Base-by-base conservation (phyloP, 2,329 filamentous ascomycete genomes). In the Xylaria sp. region DNA sequence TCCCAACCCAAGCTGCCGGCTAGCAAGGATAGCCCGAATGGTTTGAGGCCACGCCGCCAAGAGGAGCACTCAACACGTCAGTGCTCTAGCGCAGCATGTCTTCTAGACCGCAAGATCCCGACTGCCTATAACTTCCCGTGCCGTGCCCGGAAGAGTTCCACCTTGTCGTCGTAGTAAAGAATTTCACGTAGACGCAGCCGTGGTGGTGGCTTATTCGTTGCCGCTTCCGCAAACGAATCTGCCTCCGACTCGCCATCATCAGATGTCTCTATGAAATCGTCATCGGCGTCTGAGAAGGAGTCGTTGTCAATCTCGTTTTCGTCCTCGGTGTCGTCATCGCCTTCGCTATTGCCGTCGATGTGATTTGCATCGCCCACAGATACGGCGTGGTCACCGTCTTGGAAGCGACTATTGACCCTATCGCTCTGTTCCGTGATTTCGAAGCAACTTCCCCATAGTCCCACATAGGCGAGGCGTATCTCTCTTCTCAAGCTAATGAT, bases 161-260 rank as follows among this genome's bases (percentile, higher is more conserved):
- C 89, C 80, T 93, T 93, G 78, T 95, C 92, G 78, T 95, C 93
- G 76, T 94, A 94, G 80, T 94, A 95, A 71, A 94, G 80, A 72
- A 96, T 95, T 82, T 95, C 92, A 70, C 92, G 84, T 73, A 95
- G 82, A 64, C 89, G 86, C 69, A 94, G 84, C 74, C 86, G 82
- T 37, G 80, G 76, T 61, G 78, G 81, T 48, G 82, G 79, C 18
- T 74, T 73, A 25, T 73, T 76, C 44, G 84, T 81, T 6, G 82
- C 82, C 23, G 85, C 85, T 44, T 85, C 84, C 72, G 83, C 77
- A 57, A 84, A 84, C 4, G 84, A 86, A 70, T 89, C 87, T 9
- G 82, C 78, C 55, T 85, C 83, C 61, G 85, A 86, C 72, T 88
- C 87, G 15, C 81, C 80, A 46, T 84, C 83, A 64, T 84, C 83